A percentile compares a stretch with the other conserved stretches of the same genome.
Evolutionary conservation across 225 moss, liverwort and hornwort species (phyloP).

Genomic region (Neckera pumila): DNA sequence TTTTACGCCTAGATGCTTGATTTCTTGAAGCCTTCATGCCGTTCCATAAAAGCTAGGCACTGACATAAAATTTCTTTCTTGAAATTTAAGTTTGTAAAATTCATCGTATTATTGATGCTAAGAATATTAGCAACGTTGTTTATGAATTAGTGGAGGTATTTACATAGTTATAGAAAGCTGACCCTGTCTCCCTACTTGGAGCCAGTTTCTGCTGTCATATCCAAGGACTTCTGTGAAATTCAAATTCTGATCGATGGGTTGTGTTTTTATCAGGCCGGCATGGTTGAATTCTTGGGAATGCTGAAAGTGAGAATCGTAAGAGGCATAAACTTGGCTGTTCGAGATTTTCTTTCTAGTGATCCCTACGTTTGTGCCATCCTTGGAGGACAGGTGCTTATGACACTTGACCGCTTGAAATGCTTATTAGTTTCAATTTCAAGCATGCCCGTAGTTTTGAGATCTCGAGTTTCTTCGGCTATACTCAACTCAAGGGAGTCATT

Average conservation of each 20-base stretch:
- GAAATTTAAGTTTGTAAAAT: background rate
- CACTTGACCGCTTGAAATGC: background rate
- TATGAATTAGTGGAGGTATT: background rate
- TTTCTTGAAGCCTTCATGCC: background rate
- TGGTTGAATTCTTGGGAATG: constrained; percentile 95
- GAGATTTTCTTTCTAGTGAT: constrained; percentile 85
- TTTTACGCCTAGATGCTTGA: background rate
- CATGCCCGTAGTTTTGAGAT: background rate
- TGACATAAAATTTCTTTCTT: background rate
- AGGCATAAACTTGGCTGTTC: constrained; percentile 71
- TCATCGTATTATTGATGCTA: background rate
- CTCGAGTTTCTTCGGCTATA: background rate
- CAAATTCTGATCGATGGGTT: background rate
- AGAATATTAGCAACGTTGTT: background rate
- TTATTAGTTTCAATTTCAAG: background rate
- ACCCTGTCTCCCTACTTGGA: background rate
- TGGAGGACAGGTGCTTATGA: constrained; percentile 66
- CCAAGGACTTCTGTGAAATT: background rate
- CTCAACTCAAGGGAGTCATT: background rate
- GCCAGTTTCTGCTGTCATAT: background rate
- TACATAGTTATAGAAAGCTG: background rate
- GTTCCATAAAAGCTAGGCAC: background rate
- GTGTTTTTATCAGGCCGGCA: constrained; percentile 61
- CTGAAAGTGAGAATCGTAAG: constrained; percentile 73
- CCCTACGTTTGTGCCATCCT: constrained; percentile 80